These are phyloP conservation scores for Hanseniaspora hatyaiensis DNA, from an alignment of 805 yeast genomes.

Conservation along the genomic window DNA sequence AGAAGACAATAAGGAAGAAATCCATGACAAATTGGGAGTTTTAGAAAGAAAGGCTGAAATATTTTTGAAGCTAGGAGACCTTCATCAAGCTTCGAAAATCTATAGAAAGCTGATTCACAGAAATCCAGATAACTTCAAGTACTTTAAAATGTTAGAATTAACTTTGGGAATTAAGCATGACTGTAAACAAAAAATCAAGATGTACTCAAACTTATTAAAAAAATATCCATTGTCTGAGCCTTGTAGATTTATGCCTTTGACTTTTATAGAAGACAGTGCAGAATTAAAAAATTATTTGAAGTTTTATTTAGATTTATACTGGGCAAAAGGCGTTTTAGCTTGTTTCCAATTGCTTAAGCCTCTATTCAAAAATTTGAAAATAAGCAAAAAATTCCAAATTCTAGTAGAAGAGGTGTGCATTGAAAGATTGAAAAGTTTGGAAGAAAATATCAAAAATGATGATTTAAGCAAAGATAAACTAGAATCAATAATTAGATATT, in stretches of 20 bases:
- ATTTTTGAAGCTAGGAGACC: conserved; percentile 43
- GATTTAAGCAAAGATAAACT: conserved; percentile 31
- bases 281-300: conserved; percentile 36
- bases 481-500: conserved; percentile 57
- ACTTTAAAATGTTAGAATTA: conserved; percentile 56
- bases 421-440: conserved; percentile 32
- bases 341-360: conserved; percentile 79
- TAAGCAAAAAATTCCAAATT: conserved; percentile 29
- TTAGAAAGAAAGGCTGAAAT: conserved; percentile 59
- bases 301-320: conserved; percentile 47
- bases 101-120: conserved; percentile 64
- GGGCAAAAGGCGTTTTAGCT: conserved; percentile 79
- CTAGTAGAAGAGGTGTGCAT: conserved; percentile 43
- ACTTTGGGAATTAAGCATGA: conserved; percentile 42
- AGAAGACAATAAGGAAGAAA: conserved; percentile 41
- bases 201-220: conserved; percentile 53
- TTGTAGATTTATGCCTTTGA: conserved; percentile 64
- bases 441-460: conserved; percentile 23
- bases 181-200: conserved; percentile 38
- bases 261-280: conserved; percentile 47
- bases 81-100: conserved; percentile 52
- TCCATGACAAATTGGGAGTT: conserved; percentile 48
- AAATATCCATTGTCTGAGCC: conserved; percentile 81
- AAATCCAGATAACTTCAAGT: conserved; percentile 67
- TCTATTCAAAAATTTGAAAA: conserved; percentile 40